Evolutionary conservation across 2,329 filamentous ascomycete species (phyloP), one percentile per base, ranked within the genome.

Genomic region (Phoma sp.): DNA sequence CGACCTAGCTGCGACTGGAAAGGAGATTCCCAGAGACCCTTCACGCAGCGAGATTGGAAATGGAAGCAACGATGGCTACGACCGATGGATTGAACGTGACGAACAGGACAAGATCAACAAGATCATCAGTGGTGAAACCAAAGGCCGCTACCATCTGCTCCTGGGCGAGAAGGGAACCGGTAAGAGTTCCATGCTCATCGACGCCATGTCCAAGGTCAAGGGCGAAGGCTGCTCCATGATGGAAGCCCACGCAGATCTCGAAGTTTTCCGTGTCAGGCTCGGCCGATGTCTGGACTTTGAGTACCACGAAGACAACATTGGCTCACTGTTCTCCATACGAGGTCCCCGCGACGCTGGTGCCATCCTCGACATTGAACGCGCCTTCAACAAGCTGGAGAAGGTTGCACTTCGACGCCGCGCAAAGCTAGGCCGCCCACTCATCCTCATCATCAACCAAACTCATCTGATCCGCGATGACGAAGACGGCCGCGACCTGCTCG

Each of bases 371-470:
- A 97, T 99, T 60, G 95, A 99, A 73, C 87, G 95, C 25, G 95
- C 95, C 0, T 88, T 99, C 74, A 99, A 99, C 82, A 99, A 99
- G 77, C 80, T 99, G 10, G 95, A 99, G 72, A 99, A 99, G 75
- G 91, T 98, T 7, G 95, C 95, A 0, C 78, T 99, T 54, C 82
- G 81, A 64, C 84, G 90, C 46, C 82, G 92, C 39, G 80, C 82
- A 29, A 79, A 74, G 55, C 75, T 86, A 25, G 84, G 85, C 8
- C 82, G 83, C 57, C 95, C 95, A 1, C 80, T 99, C 5, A 83
- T 99, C n/a, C 76, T 99, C 58, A 96, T 99, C 70, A 88, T 99
- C 74, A 99, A 98, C 75, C 92, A 93, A 64, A 89, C 92, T 70
- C 95, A 99, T 78, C 81, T 99, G 17, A 84, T 99, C 17, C 85